These are phyloP conservation scores for Fusarium torulosum DNA, from an alignment of 2,329 filamentous ascomycete species.

Conservation along the genomic window DNA sequence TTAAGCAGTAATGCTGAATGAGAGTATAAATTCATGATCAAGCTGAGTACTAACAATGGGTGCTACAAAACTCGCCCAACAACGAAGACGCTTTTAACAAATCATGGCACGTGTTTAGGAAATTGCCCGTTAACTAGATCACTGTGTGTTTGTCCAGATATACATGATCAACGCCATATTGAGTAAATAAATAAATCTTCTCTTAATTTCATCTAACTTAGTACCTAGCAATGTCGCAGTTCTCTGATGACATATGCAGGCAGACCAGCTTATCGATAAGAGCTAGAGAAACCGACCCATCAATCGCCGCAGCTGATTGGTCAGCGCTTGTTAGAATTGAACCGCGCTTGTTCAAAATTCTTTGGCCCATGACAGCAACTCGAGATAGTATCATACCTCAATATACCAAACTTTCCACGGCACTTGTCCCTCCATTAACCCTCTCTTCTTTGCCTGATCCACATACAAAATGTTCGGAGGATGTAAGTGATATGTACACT, in stretches of 20 bases:
- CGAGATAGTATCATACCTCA: constrained; percentile 48
- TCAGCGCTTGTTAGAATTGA: constrained; percentile 20
- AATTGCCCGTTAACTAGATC: background rate
- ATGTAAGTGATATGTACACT: constrained; percentile 59
- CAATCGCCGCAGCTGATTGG: constrained; percentile 21
- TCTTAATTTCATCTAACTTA: background rate
- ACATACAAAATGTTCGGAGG: constrained; percentile 71
- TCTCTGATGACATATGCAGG: constrained; percentile 12
- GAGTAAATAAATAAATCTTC: background rate
- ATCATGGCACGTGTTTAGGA: background rate
- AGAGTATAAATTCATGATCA: background rate
- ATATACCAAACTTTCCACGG: constrained; percentile 16
- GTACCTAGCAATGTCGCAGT: background rate
- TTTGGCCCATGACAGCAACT: constrained; percentile 35
- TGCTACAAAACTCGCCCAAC: background rate
- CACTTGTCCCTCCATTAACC: constrained; percentile 14
- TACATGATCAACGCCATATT: background rate
- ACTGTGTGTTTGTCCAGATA: background rate
- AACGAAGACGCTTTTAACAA: background rate
- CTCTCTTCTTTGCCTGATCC: constrained; percentile 2
- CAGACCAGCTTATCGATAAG: constrained; percentile 41
- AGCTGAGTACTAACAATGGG: background rate
- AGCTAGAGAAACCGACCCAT: constrained; percentile 52
- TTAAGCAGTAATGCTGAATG: background rate
- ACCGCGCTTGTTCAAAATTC: constrained; percentile 42